Evolutionary conservation across 2,329 filamentous ascomycete genomes (phyloP), one percentile per base, ranked within the genome.

Genomic region (Alternaria sp.): DNA sequence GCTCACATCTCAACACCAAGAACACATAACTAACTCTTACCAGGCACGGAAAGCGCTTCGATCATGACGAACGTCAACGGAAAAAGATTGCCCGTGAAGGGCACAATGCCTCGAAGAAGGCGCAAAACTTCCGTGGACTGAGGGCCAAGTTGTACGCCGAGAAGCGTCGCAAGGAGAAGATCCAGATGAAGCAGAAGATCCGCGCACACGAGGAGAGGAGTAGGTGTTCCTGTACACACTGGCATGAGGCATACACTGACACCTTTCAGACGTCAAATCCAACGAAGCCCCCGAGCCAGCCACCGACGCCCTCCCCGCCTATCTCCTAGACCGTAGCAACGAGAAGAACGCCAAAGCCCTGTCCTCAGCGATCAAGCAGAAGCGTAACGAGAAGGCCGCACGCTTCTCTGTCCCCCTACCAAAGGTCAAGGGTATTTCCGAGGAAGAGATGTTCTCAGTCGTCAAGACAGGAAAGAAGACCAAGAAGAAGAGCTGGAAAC

Each of bases 391-490:
- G 81, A 97, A 97, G 87, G 93, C 94, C 7, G 96, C 96, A 54
- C 92, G 95, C 78, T 98, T 97, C 80, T 88, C 87, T 30, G 96
- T 98, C 43, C 96, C 96, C 2, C 81, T 99, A 76, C 96, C 96
- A 36, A 97, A 97, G 83, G 96, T 98, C 47, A 89, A 92, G 75
- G 95, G 93, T 68, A 97, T 98, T 73, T 90, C 88, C 70, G 95
- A 98, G 84, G 93, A 97, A 85, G 95, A 97, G 84, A 75, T 97
- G 91, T 98, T 98, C 86, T 95, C 93, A 83, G 94, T 97, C 13
- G 89, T 98, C 76, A 93, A 93, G 84, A 98, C 95, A 30, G 95
- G 96, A 74, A 76, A 75, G 66, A 97, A 97, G 86, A 93, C 90
- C 3, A 86, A 90, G 60, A 93, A 96, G 88, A 96, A 96, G 86